Base-by-base conservation (phyloP, 768 basidiomycete genomes). In the Lactifluus rugatus region DNA sequence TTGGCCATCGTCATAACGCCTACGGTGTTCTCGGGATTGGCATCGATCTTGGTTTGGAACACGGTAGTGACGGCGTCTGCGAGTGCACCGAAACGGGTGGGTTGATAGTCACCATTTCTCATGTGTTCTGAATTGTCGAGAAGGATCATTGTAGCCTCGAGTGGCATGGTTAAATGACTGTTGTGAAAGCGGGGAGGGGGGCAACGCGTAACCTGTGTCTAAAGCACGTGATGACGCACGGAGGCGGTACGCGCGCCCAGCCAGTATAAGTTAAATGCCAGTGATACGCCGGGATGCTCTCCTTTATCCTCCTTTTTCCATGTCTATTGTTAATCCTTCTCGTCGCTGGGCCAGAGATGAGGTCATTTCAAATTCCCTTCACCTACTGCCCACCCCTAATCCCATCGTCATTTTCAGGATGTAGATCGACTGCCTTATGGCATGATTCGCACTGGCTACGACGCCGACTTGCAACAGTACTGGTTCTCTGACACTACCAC, bases 1-100 rank as follows among this genome's bases (percentile, higher is more conserved):
- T 92, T 89, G 14, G 93, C 95, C 92, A 95, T 95, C 28, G 92
- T 91, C 94, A 99, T 96, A 42, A 97, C 75, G 5, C 96, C 96
- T 42, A 97, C 94, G 11, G 93, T 93, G 73, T 89, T 97, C 75
- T 99, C 96, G 17, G 95, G 92, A 74, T 99, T 98, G 25, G 92
- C 87, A 69, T 91, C 87, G 65, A 87, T 87, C 79, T 99, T 99
- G 53, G 90, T 84, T 69, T 87, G 85, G 71, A 96, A 93, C 66
- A 97, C 79, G 56, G 85, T 82, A 56, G 82, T 93, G 63, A 94
- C 89, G 2, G 95, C 90, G 72, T 98, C 93, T 7, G 85, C 74
- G 72, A 98, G 96, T 1, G 94, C 92, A 32, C 87, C 84, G 67
- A 92, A 93, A 61, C 95, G 82, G 36, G 85, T 84, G 48, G 92